Evolutionary conservation across 495 filamentous ascomycete species (phyloP).

Genomic region (Endocarpon pusillum): DNA sequence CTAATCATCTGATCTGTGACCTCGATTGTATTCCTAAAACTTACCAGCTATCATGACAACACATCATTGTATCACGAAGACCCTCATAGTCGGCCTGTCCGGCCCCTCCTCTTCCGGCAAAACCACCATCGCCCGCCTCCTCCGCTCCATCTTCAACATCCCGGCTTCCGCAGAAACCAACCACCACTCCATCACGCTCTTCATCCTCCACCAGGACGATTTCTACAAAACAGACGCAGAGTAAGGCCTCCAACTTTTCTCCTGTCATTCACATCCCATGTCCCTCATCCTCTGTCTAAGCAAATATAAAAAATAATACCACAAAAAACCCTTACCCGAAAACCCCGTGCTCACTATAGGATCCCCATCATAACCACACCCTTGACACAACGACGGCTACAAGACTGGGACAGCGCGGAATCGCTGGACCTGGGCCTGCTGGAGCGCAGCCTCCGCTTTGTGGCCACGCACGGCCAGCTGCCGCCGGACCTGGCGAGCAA

Average conservation of each 20-base stretch:
- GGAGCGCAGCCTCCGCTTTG: constrained; percentile 38
- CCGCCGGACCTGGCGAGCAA: constrained; percentile 49
- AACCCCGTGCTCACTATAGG: constrained; percentile 11
- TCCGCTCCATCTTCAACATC: constrained; percentile 53
- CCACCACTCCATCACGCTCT: constrained; percentile 24
- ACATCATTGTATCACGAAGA: constrained; percentile 22
- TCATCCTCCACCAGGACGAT: constrained; percentile 84
- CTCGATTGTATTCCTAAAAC: constrained; percentile 17
- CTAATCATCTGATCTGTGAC: constrained; percentile 6
- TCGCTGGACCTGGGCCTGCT: constrained; percentile 54
- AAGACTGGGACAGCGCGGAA: constrained; percentile 77
- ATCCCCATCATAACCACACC: constrained; percentile 33
- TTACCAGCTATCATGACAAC: constrained; percentile 15
- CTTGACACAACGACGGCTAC: constrained; percentile 32
- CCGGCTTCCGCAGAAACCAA: constrained; percentile 8
- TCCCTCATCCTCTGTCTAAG: not conserved
- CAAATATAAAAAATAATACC: not conserved
- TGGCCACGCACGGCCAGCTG: constrained; percentile 44
- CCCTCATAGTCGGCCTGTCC: constrained; percentile 53
- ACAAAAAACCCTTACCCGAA: constrained; percentile 4
- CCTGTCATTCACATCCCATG: not conserved
- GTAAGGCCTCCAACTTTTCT: constrained; percentile 18
- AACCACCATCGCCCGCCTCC: constrained; percentile 58
- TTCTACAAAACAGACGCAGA: constrained; percentile 69
- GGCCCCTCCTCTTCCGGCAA: constrained; percentile 67